These are phyloP conservation scores for Acorus calamus DNA, from an alignment of 106 monocot genomes.

Conservation along the genomic window DNA sequence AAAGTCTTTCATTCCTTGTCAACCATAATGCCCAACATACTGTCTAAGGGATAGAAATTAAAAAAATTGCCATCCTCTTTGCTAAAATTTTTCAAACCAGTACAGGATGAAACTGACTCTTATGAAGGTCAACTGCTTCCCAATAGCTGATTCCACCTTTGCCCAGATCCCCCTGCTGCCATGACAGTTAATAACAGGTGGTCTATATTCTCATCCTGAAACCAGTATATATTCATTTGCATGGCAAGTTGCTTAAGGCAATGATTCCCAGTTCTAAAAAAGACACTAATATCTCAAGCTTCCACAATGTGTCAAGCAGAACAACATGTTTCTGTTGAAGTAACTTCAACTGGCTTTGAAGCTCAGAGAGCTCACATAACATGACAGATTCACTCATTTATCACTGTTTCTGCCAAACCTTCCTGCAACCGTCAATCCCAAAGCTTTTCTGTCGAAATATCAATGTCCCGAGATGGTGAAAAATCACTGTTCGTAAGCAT, in stretches of 20 bases:
- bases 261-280: not conserved
- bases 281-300: slow-evolving; percentile 52
- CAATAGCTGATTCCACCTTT: too few relatives aligned
- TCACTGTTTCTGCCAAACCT: slow-evolving; percentile 42
- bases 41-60: too few relatives aligned
- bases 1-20: too few relatives aligned
- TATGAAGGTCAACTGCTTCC: too few relatives aligned
- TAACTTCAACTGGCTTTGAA: slow-evolving; percentile 53
- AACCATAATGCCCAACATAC: too few relatives aligned
- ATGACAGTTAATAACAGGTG: too few relatives aligned
- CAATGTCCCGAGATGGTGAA: slow-evolving; percentile 30
- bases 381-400: slow-evolving; percentile 81
- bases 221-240: not conserved
- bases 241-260: not conserved
- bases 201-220: too few relatives aligned
- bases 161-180: too few relatives aligned
- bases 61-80: too few relatives aligned
- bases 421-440: slow-evolving; percentile 58
- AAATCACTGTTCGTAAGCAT: slow-evolving; percentile 55
- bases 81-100: too few relatives aligned
- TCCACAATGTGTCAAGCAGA: slow-evolving; percentile 74
- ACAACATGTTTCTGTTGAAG: slow-evolving; percentile 66
- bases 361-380: slow-evolving; percentile 50
- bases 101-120: too few relatives aligned
- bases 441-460: slow-evolving; percentile 70